A percentile compares a stretch with the other conserved stretches of the same genome.
Conservation (phyloP, 768 basidiomycete species). For the Suillus decipiens region DNA sequence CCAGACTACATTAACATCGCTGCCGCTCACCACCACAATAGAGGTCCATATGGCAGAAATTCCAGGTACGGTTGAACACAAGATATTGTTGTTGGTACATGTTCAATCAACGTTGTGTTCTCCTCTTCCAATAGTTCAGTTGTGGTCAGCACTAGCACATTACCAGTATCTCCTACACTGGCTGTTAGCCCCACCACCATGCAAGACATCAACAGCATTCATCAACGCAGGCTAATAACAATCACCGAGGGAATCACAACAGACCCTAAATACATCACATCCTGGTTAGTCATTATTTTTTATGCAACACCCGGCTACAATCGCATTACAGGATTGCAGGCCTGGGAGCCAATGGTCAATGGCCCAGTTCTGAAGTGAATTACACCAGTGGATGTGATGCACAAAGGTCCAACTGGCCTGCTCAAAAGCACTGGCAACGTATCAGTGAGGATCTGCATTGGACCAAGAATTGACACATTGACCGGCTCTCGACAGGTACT, state of each 20-base stretch:
- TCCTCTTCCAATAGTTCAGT: neutral
- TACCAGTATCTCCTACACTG: neutral
- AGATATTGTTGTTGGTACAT: neutral
- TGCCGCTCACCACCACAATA: neutral
- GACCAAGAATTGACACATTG: neutral
- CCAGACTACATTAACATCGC: neutral
- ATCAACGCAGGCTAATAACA: slow-evolving; percentile 40
- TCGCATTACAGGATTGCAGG: slow-evolving; percentile 43
- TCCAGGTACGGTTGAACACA: neutral
- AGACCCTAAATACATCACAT: slow-evolving; percentile 28
- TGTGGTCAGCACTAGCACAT: neutral
- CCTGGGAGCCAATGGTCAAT: slow-evolving; percentile 49
- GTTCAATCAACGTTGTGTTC: neutral
- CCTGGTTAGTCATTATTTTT: slow-evolving; percentile 19
- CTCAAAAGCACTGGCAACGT: slow-evolving; percentile 58
- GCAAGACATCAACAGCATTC: slow-evolving; percentile 37
- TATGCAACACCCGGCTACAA: neutral
- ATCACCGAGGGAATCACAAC: slow-evolving; percentile 42
- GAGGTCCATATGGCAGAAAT: neutral
- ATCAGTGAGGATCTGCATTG: slow-evolving; percentile 38
- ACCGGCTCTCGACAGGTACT: slow-evolving; percentile 37
- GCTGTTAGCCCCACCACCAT: slow-evolving; percentile 21
- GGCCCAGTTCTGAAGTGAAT: slow-evolving; percentile 58
- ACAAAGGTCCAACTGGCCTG: slow-evolving; percentile 70
- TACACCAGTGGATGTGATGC: slow-evolving; percentile 65